phyloP scores from a whole-genome alignment of 768 basidiomycete species.

The Porpolomopsis calyptriformis region DNA sequence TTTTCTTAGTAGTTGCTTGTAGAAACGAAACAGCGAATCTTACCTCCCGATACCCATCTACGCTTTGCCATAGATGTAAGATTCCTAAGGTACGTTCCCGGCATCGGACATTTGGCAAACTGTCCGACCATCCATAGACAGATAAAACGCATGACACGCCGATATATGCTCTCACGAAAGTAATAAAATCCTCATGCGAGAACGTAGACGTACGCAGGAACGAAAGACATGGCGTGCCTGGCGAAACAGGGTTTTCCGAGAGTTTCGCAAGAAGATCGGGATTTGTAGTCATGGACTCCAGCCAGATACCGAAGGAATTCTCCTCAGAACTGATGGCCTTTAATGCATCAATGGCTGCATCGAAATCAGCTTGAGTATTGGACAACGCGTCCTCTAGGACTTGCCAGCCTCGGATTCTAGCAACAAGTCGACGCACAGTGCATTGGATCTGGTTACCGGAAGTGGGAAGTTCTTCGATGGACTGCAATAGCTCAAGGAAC shows the following conservation, averaged over 20 bases:
- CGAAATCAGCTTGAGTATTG: slow-evolving; percentile 42
- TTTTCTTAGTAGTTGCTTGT: neutral
- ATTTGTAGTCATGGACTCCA: slow-evolving; percentile 58
- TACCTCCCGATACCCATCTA: slow-evolving; percentile 68
- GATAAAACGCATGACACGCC: slow-evolving; percentile 59
- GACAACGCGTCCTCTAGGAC: slow-evolving; percentile 50
- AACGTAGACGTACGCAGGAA: slow-evolving; percentile 29
- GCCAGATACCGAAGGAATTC: slow-evolving; percentile 60
- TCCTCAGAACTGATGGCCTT: slow-evolving; percentile 57
- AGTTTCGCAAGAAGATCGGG: slow-evolving; percentile 39
- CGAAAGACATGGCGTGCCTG: slow-evolving; percentile 25
- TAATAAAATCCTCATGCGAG: slow-evolving; percentile 49
- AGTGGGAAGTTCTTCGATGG: slow-evolving; percentile 28
- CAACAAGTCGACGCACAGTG: slow-evolving; percentile 37
- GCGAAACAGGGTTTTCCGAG: slow-evolving; percentile 28
- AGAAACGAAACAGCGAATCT: slow-evolving; percentile 7
- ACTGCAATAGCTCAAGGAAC: slow-evolving; percentile 33
- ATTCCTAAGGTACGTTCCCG: slow-evolving; percentile 55
- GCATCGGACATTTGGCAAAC: slow-evolving; percentile 52
- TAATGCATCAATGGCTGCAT: slow-evolving; percentile 37
- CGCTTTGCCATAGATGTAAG: slow-evolving; percentile 52
- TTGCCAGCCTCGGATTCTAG: slow-evolving; percentile 49
- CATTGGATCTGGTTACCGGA: slow-evolving; percentile 30
- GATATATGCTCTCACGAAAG: slow-evolving; percentile 54
- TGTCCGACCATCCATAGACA: slow-evolving; percentile 74